Conservation (phyloP, 257 asterid genomes). For the Fraxinus excelsior region DNA sequence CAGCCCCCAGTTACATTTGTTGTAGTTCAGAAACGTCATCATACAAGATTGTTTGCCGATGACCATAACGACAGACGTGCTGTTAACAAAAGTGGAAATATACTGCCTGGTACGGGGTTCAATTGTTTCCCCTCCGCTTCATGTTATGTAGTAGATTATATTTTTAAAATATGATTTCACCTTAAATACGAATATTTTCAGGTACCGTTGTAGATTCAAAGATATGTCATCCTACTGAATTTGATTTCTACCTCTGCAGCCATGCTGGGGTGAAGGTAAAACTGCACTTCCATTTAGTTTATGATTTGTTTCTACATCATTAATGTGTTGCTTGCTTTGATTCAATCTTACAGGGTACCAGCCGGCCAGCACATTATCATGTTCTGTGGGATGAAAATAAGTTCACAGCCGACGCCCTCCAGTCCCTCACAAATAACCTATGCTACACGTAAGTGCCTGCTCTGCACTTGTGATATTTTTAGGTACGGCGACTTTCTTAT, state of each 20-base stretch:
- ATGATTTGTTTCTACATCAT: neutral
- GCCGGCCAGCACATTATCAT: constrained; percentile 95
- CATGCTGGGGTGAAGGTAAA: constrained; percentile 95
- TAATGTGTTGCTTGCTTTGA: neutral
- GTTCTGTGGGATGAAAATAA: constrained; percentile 96
- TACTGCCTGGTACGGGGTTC: constrained; percentile 68
- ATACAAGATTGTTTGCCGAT: constrained; percentile 83
- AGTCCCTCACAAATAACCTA: constrained; percentile 79
- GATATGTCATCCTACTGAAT: constrained; percentile 96
- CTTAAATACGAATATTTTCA: constrained; percentile 28
- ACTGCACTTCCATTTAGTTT: neutral
- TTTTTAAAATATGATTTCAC: neutral
- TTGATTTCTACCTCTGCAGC: constrained; percentile 94
- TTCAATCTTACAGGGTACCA: constrained; percentile 57
- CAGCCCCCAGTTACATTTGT: constrained; percentile 97
- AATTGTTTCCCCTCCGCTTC: neutral
- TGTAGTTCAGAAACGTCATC: constrained; percentile 97
- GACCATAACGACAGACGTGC: constrained; percentile 67
- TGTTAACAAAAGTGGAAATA: constrained; percentile 83
- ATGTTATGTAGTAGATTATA: neutral
- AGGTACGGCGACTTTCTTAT: neutral
- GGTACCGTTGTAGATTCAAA: constrained; percentile 94
- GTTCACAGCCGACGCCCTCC: constrained; percentile 82
- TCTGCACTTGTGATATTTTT: neutral
- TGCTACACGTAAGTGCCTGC: constrained; percentile 78